Evolutionary conservation across 2,329 filamentous ascomycete species (phyloP).

Genomic region (Leptodontidium sp.): DNA sequence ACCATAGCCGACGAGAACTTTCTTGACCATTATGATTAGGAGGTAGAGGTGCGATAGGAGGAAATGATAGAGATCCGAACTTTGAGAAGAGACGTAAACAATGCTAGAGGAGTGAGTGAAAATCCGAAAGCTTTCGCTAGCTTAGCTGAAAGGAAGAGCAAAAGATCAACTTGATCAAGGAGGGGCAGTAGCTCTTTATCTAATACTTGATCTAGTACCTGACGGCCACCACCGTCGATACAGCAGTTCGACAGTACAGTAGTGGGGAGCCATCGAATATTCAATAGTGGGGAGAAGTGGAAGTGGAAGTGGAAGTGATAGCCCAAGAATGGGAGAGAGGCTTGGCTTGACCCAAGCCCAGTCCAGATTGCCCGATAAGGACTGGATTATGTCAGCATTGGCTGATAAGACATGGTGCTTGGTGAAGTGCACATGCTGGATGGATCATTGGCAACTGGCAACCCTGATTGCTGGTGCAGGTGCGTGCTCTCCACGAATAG

Average conservation of each 20-base stretch:
- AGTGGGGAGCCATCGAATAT: constrained; percentile 30
- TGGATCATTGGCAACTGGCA: background rate
- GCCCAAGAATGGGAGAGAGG: constrained; percentile 14
- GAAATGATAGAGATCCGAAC: background rate
- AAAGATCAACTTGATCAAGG: constrained; percentile 22
- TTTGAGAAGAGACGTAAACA: background rate
- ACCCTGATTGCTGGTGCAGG: too few species aligned
- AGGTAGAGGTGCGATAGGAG: background rate
- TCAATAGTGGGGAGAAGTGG: constrained; percentile 16
- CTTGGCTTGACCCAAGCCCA: background rate
- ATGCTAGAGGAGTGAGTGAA: background rate
- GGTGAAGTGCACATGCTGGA: constrained; percentile 19
- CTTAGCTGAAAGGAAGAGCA: background rate
- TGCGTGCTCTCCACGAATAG: background rate
- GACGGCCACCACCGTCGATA: constrained; percentile 10
- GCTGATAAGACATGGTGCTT: constrained; percentile 11
- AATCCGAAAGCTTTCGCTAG: too few species aligned
- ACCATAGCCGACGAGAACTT: constrained; percentile 67
- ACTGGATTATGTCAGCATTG: constrained; percentile 11
- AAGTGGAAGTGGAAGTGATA: background rate
- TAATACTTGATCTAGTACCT: constrained; percentile 21
- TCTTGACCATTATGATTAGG: constrained; percentile 52
- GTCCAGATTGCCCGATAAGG: background rate
- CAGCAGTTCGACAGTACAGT: constrained; percentile 18
- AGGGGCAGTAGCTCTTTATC: constrained; percentile 23